A percentile compares a stretch with the other conserved stretches of the same genome.
Conservation (phyloP, 306 rosid genomes). For the Lathyrus sativus region DNA sequence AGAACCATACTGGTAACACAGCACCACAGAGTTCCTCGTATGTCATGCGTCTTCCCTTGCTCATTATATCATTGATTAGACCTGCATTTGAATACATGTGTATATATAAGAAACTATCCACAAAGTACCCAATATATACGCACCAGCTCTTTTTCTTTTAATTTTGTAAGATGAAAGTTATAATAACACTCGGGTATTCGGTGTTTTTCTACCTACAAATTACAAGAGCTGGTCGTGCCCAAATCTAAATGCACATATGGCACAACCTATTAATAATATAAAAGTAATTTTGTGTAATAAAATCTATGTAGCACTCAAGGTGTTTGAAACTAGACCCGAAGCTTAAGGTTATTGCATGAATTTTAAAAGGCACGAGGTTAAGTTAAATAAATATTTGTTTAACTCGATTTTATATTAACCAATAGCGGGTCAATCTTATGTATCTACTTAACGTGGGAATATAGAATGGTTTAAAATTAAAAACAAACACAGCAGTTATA, state of each 20-base stretch:
- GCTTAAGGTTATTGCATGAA: slow-evolving; percentile 9
- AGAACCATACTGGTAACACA: slow-evolving; percentile 79
- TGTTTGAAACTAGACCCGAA: slow-evolving; percentile 3
- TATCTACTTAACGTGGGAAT: slow-evolving; percentile 14
- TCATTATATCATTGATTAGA: slow-evolving; percentile 91
- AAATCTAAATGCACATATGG: slow-evolving; percentile 25
- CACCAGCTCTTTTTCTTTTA: background rate
- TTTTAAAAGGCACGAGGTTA: slow-evolving; percentile 6
- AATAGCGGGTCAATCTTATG: slow-evolving; percentile 2
- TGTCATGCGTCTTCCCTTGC: slow-evolving; percentile 90
- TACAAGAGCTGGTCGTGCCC: slow-evolving; percentile 18
- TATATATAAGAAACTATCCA: slow-evolving; percentile 38
- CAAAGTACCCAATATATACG: slow-evolving; percentile 29
- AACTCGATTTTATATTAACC: slow-evolving; percentile 12
- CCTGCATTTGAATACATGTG: slow-evolving; percentile 52
- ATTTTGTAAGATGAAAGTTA: background rate
- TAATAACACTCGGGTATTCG: background rate
- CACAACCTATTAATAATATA: slow-evolving; percentile 18
- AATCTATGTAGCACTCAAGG: slow-evolving; percentile 18
- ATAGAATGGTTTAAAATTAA: slow-evolving; percentile 6
- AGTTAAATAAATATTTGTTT: slow-evolving; percentile 5
- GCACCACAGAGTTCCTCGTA: slow-evolving; percentile 93
- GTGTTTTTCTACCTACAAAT: slow-evolving; percentile 30
- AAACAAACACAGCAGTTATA: slow-evolving; percentile 15
- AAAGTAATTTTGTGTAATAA: background rate